These are phyloP conservation scores for Sicyos edulis DNA, from an alignment of 306 rosid species.

Conservation along the genomic window DNA sequence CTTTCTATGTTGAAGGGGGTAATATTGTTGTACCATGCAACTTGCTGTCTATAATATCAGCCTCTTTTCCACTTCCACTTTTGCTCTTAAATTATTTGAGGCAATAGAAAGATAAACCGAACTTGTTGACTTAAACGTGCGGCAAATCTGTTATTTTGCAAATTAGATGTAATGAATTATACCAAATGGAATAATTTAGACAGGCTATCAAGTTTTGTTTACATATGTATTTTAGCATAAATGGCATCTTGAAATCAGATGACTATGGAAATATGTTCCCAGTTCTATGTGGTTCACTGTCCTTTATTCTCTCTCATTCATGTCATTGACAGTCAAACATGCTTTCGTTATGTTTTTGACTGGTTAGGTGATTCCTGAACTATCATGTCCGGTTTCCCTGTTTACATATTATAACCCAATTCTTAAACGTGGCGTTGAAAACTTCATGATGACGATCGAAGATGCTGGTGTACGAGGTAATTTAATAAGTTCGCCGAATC, in stretches of 20 bases:
- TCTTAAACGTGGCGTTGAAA: conserved; percentile 51
- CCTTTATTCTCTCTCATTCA: not conserved
- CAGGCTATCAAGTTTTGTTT: not conserved
- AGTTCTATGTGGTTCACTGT: not conserved
- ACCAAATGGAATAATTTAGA: too few relatives aligned
- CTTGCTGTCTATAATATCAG: too few relatives aligned
- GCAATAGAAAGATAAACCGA: too few relatives aligned
- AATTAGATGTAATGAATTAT: too few relatives aligned
- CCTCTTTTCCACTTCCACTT: too few relatives aligned
- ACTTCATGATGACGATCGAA: conserved; percentile 63
- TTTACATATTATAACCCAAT: conserved; percentile 64
- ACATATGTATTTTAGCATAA: not conserved
- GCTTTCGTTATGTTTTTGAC: not conserved
- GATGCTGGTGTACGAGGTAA: conserved; percentile 75
- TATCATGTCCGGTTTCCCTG: conserved; percentile 77
- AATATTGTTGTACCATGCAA: too few relatives aligned
- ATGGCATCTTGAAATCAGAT: not conserved
- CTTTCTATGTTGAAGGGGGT: too few relatives aligned
- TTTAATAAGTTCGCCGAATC: not conserved
- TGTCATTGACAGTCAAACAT: too few relatives aligned
- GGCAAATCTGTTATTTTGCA: too few relatives aligned
- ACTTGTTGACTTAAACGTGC: too few relatives aligned
- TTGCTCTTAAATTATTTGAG: too few relatives aligned
- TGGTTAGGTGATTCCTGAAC: conserved; percentile 72
- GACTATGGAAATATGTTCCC: not conserved